Conservation (phyloP, 2,329 filamentous ascomycete species). For the Rhynchosporium agropyri region DNA sequence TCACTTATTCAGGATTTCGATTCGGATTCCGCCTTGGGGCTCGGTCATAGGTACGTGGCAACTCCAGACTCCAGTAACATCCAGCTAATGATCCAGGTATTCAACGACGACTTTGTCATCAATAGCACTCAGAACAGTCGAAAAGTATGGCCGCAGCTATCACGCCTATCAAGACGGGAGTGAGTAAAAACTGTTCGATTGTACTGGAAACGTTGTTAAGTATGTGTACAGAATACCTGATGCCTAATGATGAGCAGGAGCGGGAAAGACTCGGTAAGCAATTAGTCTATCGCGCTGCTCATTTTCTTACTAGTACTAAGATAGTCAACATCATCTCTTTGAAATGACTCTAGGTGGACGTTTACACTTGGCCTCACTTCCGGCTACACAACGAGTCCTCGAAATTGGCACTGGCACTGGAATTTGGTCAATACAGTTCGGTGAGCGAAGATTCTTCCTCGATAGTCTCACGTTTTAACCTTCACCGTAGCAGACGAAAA, state of each 20-base stretch:
- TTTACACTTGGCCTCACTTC: slow-evolving; percentile 15
- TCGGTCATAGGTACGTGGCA: slow-evolving; percentile 11
- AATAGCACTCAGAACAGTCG: background rate
- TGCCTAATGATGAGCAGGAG: slow-evolving; percentile 14
- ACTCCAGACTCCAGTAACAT: slow-evolving; percentile 1
- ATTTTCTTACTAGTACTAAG: slow-evolving; percentile 12
- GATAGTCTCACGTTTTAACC: slow-evolving; percentile 8
- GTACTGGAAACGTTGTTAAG: slow-evolving; percentile 9
- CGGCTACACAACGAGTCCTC: slow-evolving; percentile 10
- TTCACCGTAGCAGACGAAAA: slow-evolving; percentile 16
- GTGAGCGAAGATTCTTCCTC: background rate
- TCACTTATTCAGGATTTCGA: slow-evolving; percentile 13
- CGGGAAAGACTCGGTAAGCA: slow-evolving; percentile 15
- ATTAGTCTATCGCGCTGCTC: slow-evolving; percentile 2
- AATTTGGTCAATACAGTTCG: slow-evolving; percentile 16
- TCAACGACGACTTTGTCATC: slow-evolving; percentile 15
- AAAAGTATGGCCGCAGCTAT: slow-evolving; percentile 16
- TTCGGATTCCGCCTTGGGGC: slow-evolving; percentile 9
- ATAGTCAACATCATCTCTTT: slow-evolving; percentile 18
- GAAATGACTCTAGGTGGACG: slow-evolving; percentile 2
- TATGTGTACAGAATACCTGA: slow-evolving; percentile 11
- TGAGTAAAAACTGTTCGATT: slow-evolving; percentile 9
- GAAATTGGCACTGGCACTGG: slow-evolving; percentile 19
- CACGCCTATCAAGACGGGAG: slow-evolving; percentile 14
- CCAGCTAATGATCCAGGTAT: slow-evolving; percentile 11